Evolutionary conservation across 2,329 filamentous ascomycete species (phyloP).

Genomic region (Pestalotiopsis sp.): DNA sequence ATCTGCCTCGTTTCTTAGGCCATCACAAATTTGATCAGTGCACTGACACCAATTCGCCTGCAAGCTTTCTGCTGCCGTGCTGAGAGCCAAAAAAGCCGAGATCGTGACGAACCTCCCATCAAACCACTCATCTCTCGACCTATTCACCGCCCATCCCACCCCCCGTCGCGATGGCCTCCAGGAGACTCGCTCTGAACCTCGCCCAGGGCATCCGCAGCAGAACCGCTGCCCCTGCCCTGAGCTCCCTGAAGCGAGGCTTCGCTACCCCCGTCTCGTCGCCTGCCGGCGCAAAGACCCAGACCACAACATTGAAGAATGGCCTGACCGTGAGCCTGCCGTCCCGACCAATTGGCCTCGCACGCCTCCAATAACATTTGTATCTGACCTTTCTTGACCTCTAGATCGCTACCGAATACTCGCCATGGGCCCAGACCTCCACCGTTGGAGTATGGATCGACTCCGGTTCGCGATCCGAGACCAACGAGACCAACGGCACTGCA

Average conservation of each 20-base stretch:
- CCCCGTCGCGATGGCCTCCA: constrained; percentile 76
- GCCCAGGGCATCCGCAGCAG: constrained; percentile 87
- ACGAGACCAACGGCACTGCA: constrained; percentile 98
- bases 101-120: constrained; percentile 37
- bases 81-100: constrained; percentile 15
- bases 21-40: constrained; percentile 17
- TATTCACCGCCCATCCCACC: constrained; percentile 43
- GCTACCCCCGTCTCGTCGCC: constrained; percentile 75
- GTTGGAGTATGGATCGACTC: constrained; percentile 99
- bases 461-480: constrained; percentile 95
- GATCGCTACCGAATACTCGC: constrained; percentile 98
- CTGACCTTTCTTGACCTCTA: constrained; percentile 42
- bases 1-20: constrained; percentile 22
- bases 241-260: constrained; percentile 81
- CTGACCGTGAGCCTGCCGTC: constrained; percentile 72
- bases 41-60: constrained; percentile 6
- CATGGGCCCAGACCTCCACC: constrained; percentile 96
- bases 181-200: constrained; percentile 95
- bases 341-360: constrained; percentile 28
- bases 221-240: constrained; percentile 77
- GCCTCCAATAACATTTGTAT: constrained; percentile 14
- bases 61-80: constrained; percentile 7
- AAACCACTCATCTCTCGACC: constrained; percentile 57
- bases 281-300: constrained; percentile 81
- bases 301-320: constrained; percentile 95